These are phyloP conservation scores for Sporothrix protearum DNA, from an alignment of 2,329 filamentous ascomycete species.

Conservation along the genomic window DNA sequence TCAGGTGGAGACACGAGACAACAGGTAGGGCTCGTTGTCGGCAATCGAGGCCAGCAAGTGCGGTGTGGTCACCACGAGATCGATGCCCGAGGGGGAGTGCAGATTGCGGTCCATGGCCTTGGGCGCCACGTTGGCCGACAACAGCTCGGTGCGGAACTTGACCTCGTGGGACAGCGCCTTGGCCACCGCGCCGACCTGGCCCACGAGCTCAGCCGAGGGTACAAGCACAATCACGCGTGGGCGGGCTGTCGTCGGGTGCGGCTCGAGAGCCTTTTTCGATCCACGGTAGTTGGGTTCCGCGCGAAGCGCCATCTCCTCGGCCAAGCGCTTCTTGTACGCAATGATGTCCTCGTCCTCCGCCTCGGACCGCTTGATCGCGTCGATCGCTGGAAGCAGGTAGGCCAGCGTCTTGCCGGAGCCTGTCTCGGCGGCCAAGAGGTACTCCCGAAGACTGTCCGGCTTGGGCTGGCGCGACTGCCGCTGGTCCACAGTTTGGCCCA, in stretches of 20 bases:
- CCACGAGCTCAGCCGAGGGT: slow-evolving; percentile 86
- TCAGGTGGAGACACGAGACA: slow-evolving; percentile 87
- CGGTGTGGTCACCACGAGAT: slow-evolving; percentile 82
- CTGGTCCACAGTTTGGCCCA: slow-evolving; percentile 51
- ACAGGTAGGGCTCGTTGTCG: slow-evolving; percentile 82
- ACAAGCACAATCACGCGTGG: slow-evolving; percentile 83
- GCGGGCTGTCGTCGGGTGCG: slow-evolving; percentile 69
- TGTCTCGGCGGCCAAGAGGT: slow-evolving; percentile 89
- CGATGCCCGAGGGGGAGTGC: slow-evolving; percentile 76
- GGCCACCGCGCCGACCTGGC: slow-evolving; percentile 76
- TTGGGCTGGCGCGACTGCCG: slow-evolving; percentile 9
- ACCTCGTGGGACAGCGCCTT: slow-evolving; percentile 79
- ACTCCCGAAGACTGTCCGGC: slow-evolving; percentile 44
- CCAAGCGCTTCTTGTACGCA: slow-evolving; percentile 53
- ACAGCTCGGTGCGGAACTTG: slow-evolving; percentile 80
- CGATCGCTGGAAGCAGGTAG: slow-evolving; percentile 79
- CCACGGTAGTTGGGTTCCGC: slow-evolving; percentile 46
- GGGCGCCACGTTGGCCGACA: slow-evolving; percentile 73
- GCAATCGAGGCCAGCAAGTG: slow-evolving; percentile 86
- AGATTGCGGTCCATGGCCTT: slow-evolving; percentile 79
- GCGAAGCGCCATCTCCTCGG: slow-evolving; percentile 56
- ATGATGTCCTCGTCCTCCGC: slow-evolving; percentile 56
- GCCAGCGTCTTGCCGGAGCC: slow-evolving; percentile 96
- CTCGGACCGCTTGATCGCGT: slow-evolving; percentile 79
- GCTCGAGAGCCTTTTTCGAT: slow-evolving; percentile 53